phyloP scores from a whole-genome alignment of 2,329 filamentous ascomycete genomes.

The Zymoseptoria tritici region DNA sequence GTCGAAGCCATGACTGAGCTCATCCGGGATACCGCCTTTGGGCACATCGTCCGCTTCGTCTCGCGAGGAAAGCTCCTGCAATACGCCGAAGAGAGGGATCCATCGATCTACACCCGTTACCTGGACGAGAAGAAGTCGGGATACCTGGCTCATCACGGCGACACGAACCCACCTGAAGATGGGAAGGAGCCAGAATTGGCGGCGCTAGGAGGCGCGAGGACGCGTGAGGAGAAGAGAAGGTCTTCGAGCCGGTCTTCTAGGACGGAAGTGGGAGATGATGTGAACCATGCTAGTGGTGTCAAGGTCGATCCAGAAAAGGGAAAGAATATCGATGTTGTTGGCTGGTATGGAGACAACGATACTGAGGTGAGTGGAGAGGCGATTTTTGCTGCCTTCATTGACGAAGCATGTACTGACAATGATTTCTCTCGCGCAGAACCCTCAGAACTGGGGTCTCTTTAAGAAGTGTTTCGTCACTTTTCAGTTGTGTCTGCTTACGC shows the following conservation, averaged over 20 bases:
- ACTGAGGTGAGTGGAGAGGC: conserved; percentile 18
- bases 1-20: conserved; percentile 26
- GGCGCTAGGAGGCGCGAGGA: conserved; percentile 20
- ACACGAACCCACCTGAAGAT: conserved; percentile 31
- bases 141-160: conserved; percentile 41
- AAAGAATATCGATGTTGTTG: conserved; percentile 42
- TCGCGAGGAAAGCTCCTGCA: conserved; percentile 37
- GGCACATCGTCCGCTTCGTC: conserved; percentile 39
- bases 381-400: conserved; percentile 1
- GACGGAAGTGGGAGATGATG: conserved; percentile 18
- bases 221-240: conserved; percentile 16
- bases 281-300: conserved; percentile 36
- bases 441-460: conserved; percentile 31
- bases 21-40: conserved; percentile 40
- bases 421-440: conserved; percentile 5
- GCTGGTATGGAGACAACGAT: conserved; percentile 46
- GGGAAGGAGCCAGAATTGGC: conserved; percentile 18
- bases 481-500: conserved; percentile 42
- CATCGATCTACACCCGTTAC: conserved; percentile 42
- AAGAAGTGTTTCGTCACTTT: conserved; percentile 41
- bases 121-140: conserved; percentile 45
- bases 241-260: not conserved
- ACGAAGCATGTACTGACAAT: not conserved
- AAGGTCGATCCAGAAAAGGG: conserved; percentile 47
- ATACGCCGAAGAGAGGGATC: conserved; percentile 44